Base-by-base conservation (phyloP, 768 basidiomycete genomes). In the Amanita polypyramis region DNA sequence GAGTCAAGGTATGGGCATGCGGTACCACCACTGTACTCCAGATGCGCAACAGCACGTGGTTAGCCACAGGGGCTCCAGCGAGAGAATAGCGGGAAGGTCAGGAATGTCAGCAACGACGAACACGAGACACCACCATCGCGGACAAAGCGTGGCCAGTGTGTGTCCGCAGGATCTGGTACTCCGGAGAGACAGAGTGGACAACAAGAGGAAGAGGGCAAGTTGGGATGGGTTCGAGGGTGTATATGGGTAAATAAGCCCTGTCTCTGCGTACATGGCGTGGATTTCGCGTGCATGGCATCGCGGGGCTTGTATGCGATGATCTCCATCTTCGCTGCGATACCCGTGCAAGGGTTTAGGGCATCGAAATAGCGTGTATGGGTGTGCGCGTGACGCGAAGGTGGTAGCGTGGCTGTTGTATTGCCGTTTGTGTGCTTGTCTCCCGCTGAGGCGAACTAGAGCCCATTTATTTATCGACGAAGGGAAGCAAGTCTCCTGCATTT, bases 161-260 rank as follows among this genome's bases (percentile, higher is more conserved):
- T 65, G 66, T 50, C 69, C 67, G 23, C 62, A 65, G 55, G 68
- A 68, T 53, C 47, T 68, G 49, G 47, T 67, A 17, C 38, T 66
- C 40, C 52, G 50, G 50, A 50, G 55, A 27, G 59, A 56, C 41
- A 49, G 47, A 9, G 47, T 49, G 47, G 61, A 59, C 47, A 65
- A 62, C 43, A 68, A 68, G 60, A 48, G 67, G 50, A 70, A 70
- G 60, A 59, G 68, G 53, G 65, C 66, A 19, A 70, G 67, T 54
- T 70, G 68, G 68, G 68, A 69, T 55, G 65, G 68, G 32, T 49
- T 49, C 23, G 47, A 49, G 15, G 39, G 47, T 20, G 39, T 49
- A 34, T 49, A 49, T 49, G 39, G 47, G 47, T 49, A 27, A 49
- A 40, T 32, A 17, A 4, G 11, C 25, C 20, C 25, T 41, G 19